Conservation (phyloP, 106 monocot species). For the Iris macrosiphon region DNA sequence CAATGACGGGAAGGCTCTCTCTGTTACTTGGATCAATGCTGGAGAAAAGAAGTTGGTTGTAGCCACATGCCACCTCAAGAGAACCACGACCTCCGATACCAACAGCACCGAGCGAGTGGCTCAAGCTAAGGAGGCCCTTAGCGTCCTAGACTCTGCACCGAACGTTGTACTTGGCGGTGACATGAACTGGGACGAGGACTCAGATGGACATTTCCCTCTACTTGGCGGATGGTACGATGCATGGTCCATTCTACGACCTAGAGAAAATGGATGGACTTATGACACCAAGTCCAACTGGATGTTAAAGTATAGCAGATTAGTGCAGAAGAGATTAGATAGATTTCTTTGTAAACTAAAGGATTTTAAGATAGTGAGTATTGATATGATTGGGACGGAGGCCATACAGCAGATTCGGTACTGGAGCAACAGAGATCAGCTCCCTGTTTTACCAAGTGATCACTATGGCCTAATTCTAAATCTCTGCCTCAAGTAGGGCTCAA, state of each 20-base stretch:
- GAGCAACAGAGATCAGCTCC: constrained; percentile 21
- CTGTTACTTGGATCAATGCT: background rate
- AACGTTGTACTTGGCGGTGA: constrained; percentile 40
- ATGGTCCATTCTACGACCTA: constrained; percentile 23
- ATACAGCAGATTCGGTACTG: constrained; percentile 26
- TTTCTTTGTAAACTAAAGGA: constrained; percentile 45
- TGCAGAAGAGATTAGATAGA: constrained; percentile 53
- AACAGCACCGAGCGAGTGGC: background rate
- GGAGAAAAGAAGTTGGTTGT: constrained; percentile 7
- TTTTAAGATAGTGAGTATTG: constrained; percentile 25
- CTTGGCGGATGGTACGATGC: constrained; percentile 38
- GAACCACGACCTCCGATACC: background rate
- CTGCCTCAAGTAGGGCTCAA: constrained; percentile 6
- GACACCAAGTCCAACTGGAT: constrained; percentile 33
- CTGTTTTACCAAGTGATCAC: constrained; percentile 48
- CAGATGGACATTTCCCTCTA: constrained; percentile 18
- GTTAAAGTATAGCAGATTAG: background rate
- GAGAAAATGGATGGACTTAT: constrained; percentile 34
- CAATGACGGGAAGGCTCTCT: constrained; percentile 11
- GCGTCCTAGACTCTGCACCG: background rate
- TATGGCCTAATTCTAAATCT: constrained; percentile 38
- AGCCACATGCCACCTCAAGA: constrained; percentile 28
- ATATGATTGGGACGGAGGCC: constrained; percentile 49
- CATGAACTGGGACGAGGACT: constrained; percentile 40
- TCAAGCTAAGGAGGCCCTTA: constrained; percentile 17